Evolutionary conservation across 768 basidiomycete genomes (phyloP).

Genomic region (Russula compacta): DNA sequence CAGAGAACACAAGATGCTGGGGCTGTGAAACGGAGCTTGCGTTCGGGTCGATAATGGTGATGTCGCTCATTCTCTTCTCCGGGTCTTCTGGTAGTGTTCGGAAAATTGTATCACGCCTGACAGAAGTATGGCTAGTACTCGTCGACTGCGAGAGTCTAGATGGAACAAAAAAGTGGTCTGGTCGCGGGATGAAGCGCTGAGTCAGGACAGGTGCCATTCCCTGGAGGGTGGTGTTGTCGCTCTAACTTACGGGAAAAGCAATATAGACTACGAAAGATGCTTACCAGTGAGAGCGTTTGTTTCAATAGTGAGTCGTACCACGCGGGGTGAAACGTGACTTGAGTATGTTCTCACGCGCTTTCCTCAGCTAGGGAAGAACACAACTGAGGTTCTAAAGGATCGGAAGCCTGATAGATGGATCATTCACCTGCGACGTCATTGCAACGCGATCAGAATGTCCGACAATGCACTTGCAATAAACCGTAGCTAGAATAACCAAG

Average conservation of each 20-base stretch:
- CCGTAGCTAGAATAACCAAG: background rate
- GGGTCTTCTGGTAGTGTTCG: background rate
- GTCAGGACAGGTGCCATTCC: background rate
- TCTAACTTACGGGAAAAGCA: conserved; percentile 10
- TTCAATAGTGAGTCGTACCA: conserved; percentile 24
- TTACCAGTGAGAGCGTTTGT: conserved; percentile 22
- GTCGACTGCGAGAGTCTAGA: background rate
- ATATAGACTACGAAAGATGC: conserved; percentile 2
- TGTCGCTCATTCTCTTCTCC: background rate
- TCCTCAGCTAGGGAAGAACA: background rate
- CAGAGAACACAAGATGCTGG: too few relatives aligned
- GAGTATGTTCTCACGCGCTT: background rate
- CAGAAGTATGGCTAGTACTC: background rate
- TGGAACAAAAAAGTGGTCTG: background rate
- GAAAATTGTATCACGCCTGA: background rate
- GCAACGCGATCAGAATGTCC: conserved; percentile 12
- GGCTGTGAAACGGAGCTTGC: background rate
- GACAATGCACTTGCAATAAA: conserved; percentile 2
- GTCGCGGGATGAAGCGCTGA: background rate
- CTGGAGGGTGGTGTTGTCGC: background rate
- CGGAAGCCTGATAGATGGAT: too few relatives aligned
- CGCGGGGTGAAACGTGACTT: conserved; percentile 13
- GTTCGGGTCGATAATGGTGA: background rate
- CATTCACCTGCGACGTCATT: conserved; percentile 8
- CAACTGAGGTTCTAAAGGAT: background rate